Evolutionary conservation across 2,329 filamentous ascomycete species (phyloP).

Genomic region (Xylariaceae sp.): DNA sequence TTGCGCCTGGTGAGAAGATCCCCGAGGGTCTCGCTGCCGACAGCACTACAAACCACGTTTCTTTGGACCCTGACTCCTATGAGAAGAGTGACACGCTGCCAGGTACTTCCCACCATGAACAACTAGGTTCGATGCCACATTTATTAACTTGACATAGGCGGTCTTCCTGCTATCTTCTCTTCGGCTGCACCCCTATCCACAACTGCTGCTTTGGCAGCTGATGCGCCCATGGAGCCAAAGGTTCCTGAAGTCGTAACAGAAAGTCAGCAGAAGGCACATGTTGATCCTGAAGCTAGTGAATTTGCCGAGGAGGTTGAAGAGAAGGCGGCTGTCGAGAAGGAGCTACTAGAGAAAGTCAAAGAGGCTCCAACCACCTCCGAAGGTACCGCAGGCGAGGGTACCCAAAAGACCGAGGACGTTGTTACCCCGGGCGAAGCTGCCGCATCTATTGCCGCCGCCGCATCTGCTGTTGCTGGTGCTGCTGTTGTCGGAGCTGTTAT

Average conservation of each 20-base stretch:
- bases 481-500: conserved; percentile 46
- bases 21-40: conserved; percentile 73
- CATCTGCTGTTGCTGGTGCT: conserved; percentile 48
- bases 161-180: conserved; percentile 31
- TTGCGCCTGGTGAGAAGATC: conserved; percentile 81
- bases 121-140: neutral
- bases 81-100: conserved; percentile 75
- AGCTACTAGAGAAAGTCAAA: conserved; percentile 72
- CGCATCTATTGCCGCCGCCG: conserved; percentile 51
- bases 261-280: conserved; percentile 71
- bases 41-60: conserved; percentile 73
- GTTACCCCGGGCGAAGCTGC: conserved; percentile 51
- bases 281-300: conserved; percentile 72
- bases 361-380: conserved; percentile 65
- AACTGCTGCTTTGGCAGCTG: conserved; percentile 50
- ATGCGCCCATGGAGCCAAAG: conserved; percentile 53
- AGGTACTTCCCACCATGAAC: conserved; percentile 42
- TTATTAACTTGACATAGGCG: conserved; percentile 34
- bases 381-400: conserved; percentile 58
- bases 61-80: conserved; percentile 85
- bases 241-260: conserved; percentile 72
- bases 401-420: conserved; percentile 58
- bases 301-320: conserved; percentile 70
- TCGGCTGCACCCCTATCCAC: conserved; percentile 52
- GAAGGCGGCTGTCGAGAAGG: conserved; percentile 74